phyloP scores from a whole-genome alignment of 2,329 filamentous ascomycete species.

The Cercospora beticola region DNA sequence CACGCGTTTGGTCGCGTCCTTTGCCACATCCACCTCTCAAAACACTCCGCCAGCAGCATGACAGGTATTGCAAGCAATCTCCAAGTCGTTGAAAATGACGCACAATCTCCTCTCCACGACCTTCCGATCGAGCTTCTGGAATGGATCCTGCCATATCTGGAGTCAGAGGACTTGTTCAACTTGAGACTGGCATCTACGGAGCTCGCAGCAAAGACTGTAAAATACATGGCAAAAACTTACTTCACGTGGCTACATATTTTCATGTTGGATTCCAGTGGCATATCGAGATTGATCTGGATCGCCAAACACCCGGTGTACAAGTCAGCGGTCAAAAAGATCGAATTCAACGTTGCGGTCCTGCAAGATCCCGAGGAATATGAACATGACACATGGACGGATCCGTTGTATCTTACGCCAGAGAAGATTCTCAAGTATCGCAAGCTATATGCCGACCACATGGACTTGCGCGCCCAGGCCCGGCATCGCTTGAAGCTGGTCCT shows the following conservation, averaged over 20 bases:
- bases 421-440: too few relatives aligned
- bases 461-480: too few relatives aligned
- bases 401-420: too few relatives aligned
- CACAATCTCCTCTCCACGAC: neutral
- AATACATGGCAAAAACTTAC: neutral
- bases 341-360: neutral
- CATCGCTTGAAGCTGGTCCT: too few relatives aligned
- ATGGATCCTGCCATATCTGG: neutral
- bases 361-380: neutral
- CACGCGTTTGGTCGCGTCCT: too few relatives aligned
- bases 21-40: too few relatives aligned
- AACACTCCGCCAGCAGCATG: too few relatives aligned
- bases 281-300: neutral
- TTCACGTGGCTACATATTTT: neutral
- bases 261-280: neutral
- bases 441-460: too few relatives aligned
- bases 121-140: neutral
- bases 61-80: too few relatives aligned
- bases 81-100: too few relatives aligned
- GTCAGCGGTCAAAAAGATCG: neutral
- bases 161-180: neutral
- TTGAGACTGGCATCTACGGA: neutral
- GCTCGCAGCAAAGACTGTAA: neutral
- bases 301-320: neutral
- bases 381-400: neutral